Percentiles rank a stretch among this genome's conserved stretches.
These are phyloP conservation scores for Sherardia arvensis DNA, from an alignment of 257 asterid genomes.

Conservation along the genomic window DNA sequence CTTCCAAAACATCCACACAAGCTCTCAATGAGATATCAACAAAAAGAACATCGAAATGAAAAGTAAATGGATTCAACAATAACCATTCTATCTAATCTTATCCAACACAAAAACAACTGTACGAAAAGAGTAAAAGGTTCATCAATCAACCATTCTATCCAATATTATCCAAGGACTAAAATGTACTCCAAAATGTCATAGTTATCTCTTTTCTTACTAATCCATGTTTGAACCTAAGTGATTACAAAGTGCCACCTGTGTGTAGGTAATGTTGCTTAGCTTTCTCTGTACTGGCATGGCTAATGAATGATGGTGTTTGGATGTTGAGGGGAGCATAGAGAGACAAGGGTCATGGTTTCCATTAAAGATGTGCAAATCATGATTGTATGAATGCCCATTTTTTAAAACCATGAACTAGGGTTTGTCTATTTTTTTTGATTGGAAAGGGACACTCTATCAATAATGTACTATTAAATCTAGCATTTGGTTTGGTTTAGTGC, in stretches of 20 bases:
- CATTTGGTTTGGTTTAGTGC: neutral
- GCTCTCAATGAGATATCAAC: too few species aligned
- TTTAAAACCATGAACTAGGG: neutral
- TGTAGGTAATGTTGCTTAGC: neutral
- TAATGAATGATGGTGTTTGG: conserved; percentile 4
- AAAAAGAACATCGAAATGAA: too few species aligned
- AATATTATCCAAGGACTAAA: too few species aligned
- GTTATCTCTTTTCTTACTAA: too few species aligned
- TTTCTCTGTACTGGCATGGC: neutral
- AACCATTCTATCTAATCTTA: too few species aligned
- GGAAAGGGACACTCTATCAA: neutral
- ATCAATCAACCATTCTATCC: too few species aligned
- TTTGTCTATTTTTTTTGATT: neutral
- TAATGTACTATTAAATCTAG: neutral
- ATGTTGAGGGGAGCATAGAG: neutral
- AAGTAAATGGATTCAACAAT: too few species aligned
- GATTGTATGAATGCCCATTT: neutral
- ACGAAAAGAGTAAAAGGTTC: too few species aligned
- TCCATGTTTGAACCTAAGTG: too few species aligned
- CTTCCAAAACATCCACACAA: too few species aligned
- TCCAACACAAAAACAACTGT: too few species aligned
- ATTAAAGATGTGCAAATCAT: conserved; percentile 3
- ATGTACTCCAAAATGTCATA: too few species aligned
- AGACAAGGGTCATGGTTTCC: conserved; percentile 10
- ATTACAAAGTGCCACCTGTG: neutral